Evolutionary conservation across 306 rosid genomes (phyloP).

Genomic region (Citrullus amarus): DNA sequence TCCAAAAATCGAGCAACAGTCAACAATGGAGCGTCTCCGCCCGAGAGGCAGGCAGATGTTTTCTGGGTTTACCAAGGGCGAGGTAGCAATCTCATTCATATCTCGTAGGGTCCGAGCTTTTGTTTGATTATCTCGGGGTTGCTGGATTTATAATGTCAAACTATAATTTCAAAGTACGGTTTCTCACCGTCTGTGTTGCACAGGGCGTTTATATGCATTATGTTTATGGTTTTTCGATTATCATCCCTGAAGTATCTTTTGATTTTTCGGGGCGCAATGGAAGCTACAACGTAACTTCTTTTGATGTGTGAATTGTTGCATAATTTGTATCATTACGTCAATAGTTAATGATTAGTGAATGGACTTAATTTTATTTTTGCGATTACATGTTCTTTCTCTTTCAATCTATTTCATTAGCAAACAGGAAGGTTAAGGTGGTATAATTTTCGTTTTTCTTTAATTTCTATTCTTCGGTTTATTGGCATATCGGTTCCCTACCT

Average conservation of each 20-base stretch:
- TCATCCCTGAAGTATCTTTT: neutral
- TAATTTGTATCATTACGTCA: neutral
- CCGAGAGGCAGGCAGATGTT: constrained; percentile 49
- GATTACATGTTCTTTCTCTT: neutral
- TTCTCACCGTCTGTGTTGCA: neutral
- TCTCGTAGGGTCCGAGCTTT: neutral
- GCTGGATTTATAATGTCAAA: neutral
- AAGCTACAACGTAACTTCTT: neutral
- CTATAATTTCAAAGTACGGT: neutral
- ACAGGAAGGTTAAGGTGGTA: neutral
- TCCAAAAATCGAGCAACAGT: neutral
- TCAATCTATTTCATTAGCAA: neutral
- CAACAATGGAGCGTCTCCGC: constrained; percentile 74
- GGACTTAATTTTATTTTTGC: neutral
- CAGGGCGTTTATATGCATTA: neutral
- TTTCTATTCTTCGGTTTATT: neutral
- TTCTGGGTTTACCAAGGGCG: constrained; percentile 64
- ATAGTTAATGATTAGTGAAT: neutral
- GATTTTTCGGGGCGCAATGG: neutral
- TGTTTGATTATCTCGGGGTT: neutral
- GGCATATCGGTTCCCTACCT: neutral
- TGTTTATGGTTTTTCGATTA: neutral
- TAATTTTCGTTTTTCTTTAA: neutral
- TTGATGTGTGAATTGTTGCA: neutral
- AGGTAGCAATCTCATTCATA: constrained; percentile 47